phyloP scores from a whole-genome alignment of 495 filamentous ascomycete genomes.

The Hypomontagnella monticulosa region DNA sequence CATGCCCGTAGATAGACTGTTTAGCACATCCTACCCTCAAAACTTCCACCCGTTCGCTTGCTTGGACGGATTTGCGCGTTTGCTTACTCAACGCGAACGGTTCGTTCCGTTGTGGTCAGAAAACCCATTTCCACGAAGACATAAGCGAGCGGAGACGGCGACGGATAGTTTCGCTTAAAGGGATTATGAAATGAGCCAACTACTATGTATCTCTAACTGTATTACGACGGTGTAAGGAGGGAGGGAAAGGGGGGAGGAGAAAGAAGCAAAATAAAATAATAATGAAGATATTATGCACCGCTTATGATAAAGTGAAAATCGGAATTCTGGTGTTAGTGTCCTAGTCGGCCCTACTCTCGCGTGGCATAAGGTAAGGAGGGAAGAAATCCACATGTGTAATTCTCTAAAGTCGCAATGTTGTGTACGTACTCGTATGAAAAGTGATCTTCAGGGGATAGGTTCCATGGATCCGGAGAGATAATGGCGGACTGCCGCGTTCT shows the following conservation, averaged over 20 bases:
- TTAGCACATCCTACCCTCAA: too few relatives aligned
- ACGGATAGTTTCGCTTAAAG: neutral
- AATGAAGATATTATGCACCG: neutral
- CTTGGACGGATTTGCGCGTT: neutral
- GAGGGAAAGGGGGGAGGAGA: too few relatives aligned
- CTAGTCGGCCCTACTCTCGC: conserved; percentile 1
- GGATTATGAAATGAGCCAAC: neutral
- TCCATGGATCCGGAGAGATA: conserved; percentile 25
- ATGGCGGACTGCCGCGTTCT: conserved; percentile 25
- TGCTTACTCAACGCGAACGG: neutral
- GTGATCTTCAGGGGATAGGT: conserved; percentile 40
- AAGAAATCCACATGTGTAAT: conserved; percentile 1
- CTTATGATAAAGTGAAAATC: conserved; percentile 1
- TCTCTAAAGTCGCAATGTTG: neutral
- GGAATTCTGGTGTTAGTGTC: neutral
- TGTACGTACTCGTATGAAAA: neutral
- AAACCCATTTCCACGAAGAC: too few relatives aligned
- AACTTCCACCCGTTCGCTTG: neutral
- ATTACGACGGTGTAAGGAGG: too few relatives aligned
- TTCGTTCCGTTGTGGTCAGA: neutral
- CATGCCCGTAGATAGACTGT: too few relatives aligned
- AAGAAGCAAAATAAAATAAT: conserved; percentile 19
- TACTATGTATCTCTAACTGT: too few relatives aligned
- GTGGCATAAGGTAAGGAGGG: conserved; percentile 11
- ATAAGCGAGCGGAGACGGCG: neutral